Evolutionary conservation across 257 asterid genomes (phyloP), one percentile per base, ranked within the genome.

Genomic region (Handroanthus guayacan): DNA sequence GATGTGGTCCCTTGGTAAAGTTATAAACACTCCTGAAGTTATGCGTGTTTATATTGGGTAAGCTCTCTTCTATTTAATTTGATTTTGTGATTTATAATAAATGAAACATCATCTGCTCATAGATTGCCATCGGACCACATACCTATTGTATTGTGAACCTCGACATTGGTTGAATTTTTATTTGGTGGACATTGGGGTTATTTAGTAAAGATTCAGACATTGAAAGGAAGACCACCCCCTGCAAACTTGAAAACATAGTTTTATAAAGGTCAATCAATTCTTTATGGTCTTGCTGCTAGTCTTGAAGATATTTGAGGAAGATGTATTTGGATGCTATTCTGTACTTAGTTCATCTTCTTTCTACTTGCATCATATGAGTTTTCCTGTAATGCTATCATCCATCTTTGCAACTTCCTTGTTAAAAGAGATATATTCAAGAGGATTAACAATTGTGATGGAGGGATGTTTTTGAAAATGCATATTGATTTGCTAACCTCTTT

Each of bases 1-100:
- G 79, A 95, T 95, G 99, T 95, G 99, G 99, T 95, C 99, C 55
- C 94, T 95, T 38, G 99, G 99, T 75, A 95, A 95, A 85, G 99
- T 95, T 56, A 79, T 95, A 45, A 95, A 95, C 81, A 95, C 98
- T 64, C 99, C 99, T 13, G 99, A 95, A 81, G 99, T 95, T 50
- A 72, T 80, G 57, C 97, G 98, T 14, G 99, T 95, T 67, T 95
- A 92, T 83, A 95, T 95, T 70, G 99, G 99, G 99, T 91, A 89
- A 69, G 89, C 48, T 67, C 52, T 61, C 52, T 38, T 58, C 20
- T 62, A 10, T 56, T 51, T 76, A 14, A 10, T 51, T 18, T 72
- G 44, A 17, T 51, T 7, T 41, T 14, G 37, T 60, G 1, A 45
- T 50, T 62, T 67, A 47, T 73, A n/a, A 16, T n/a, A 60, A 12